These are phyloP conservation scores for Entomortierella lignicola DNA, from an alignment of 192 early-diverging fungal species.

Conservation along the genomic window DNA sequence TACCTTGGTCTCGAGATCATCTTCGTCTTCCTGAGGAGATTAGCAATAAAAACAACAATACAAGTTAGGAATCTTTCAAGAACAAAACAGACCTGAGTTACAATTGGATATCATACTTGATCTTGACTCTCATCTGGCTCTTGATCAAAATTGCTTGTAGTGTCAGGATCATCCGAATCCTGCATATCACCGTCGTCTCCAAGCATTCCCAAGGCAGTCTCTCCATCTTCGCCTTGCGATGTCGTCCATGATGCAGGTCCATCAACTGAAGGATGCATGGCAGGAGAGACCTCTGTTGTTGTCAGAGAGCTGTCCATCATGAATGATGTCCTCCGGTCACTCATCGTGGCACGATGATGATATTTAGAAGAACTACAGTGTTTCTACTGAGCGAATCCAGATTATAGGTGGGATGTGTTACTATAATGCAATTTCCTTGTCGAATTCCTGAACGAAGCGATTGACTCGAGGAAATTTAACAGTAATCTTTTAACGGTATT, in stretches of 20 bases:
- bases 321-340: conserved; percentile 21
- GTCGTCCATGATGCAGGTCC: conserved; percentile 44
- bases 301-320: conserved; percentile 24
- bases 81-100: too few species aligned
- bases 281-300: conserved; percentile 17
- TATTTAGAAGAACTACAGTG: not conserved
- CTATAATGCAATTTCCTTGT: too few species aligned
- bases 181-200: conserved; percentile 48
- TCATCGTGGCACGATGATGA: conserved; percentile 13
- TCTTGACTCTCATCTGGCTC: conserved; percentile 36
- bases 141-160: conserved; percentile 49
- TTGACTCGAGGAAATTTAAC: too few species aligned
- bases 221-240: conserved; percentile 43
- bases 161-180: conserved; percentile 52
- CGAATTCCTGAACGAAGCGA: too few species aligned
- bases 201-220: conserved; percentile 4
- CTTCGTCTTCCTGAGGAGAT: conserved; percentile 21
- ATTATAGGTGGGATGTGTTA: too few species aligned
- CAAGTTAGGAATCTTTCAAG: too few species aligned
- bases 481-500: not conserved
- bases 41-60: too few species aligned
- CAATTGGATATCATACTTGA: conserved; percentile 1
- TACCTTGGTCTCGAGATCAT: conserved; percentile 51
- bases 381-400: too few species aligned
- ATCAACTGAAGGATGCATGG: conserved; percentile 17